These are phyloP conservation scores for Suillus discolor DNA, from an alignment of 768 basidiomycete genomes.

Conservation along the genomic window DNA sequence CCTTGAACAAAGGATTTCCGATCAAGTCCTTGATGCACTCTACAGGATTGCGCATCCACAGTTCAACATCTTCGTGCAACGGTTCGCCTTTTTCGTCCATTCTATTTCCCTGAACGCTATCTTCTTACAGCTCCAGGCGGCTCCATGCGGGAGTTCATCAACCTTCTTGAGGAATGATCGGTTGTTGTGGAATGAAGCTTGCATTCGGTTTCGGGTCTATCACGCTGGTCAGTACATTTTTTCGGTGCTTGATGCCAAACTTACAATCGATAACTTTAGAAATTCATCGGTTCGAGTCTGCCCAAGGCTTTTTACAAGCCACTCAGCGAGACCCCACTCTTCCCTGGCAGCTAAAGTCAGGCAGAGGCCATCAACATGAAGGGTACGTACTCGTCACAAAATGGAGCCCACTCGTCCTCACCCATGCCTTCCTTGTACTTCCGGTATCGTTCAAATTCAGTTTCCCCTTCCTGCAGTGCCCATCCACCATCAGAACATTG, in stretches of 20 bases:
- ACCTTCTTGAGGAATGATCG: slow-evolving; percentile 23
- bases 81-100: slow-evolving; percentile 13
- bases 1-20: too few relatives aligned
- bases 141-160: slow-evolving; percentile 22
- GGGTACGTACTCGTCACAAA: slow-evolving; percentile 13
- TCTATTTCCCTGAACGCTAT: slow-evolving; percentile 19
- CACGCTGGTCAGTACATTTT: not conserved
- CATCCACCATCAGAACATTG: not conserved
- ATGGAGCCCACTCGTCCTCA: slow-evolving; percentile 21
- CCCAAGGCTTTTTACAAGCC: slow-evolving; percentile 32
- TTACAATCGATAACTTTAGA: not conserved
- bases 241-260: slow-evolving; percentile 6
- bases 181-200: slow-evolving; percentile 29
- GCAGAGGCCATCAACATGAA: too few relatives aligned
- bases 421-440: not conserved
- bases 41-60: slow-evolving; percentile 19
- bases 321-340: slow-evolving; percentile 37
- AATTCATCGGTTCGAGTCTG: slow-evolving; percentile 25
- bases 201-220: slow-evolving; percentile 6
- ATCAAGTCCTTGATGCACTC: too few relatives aligned
- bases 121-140: slow-evolving; percentile 24
- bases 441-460: not conserved
- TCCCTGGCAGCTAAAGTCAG: slow-evolving; percentile 14
- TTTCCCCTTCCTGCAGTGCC: not conserved
- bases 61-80: slow-evolving; percentile 20